Evolutionary conservation across 257 asterid species (phyloP), one percentile per base, ranked within the genome.

Genomic region (Osmanthus fragrans): DNA sequence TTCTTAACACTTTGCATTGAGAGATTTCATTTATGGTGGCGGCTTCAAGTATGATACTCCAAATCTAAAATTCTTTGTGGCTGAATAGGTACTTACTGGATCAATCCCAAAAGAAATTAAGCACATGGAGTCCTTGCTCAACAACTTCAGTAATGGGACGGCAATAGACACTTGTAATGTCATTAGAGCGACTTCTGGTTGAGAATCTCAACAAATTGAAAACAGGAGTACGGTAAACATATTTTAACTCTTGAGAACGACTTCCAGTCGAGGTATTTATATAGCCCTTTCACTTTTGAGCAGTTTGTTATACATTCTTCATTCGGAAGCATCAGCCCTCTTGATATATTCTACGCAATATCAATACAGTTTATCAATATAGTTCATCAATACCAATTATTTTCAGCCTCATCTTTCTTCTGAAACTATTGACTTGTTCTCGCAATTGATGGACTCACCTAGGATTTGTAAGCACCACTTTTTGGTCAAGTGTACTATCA

Each of bases 41-140:
- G 51, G 21, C 21, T 66, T 25, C 45, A 23, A 4, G 33, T 54
- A 15, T 39, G 75, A 49, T 64, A 70, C 29, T 25, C 63, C 47
- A 34, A 25, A 34, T 68, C 67, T 77, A 51, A 58, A 42, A 49
- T 39, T 73, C 51, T 71, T 66, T 34, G 34, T 67, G 33, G 45
- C 33, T 56, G 72, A 16, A 67, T 79, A 96, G 99, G 98, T 93
- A n/a, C 97, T 96, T 72, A 93, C 98, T 1, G 98, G 89, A 66
- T 96, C 99, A 51, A 67, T 93, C 60, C 99, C 99, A 0, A 93
- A 93, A 85, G 89, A 90, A 67, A 85, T 81, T 19, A 88, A 84
- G 77, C 98, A 96, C 85, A 67, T 95, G 69, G 97, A 93, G 83
- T 80, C 94, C 29, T 81, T 93, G 87, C 89, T 95, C 65, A 87